A percentile compares a stretch with the other conserved stretches of the same genome.
These are phyloP conservation scores for Russula sp. DNA, from an alignment of 768 basidiomycete genomes.

Conservation along the genomic window DNA sequence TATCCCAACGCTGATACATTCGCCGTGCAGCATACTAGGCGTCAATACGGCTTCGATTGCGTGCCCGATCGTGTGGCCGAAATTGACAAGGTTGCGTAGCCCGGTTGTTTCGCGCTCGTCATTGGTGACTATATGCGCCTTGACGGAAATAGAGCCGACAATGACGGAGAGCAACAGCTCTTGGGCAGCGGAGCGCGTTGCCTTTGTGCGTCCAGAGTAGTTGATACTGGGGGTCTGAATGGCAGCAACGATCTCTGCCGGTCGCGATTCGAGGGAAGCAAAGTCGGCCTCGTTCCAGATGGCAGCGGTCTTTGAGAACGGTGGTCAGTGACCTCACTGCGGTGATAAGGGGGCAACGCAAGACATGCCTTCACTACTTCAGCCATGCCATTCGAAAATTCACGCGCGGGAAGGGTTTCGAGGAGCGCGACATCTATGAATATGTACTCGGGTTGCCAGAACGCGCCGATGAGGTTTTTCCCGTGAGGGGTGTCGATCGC, in stretches of 20 bases:
- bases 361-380: conserved; percentile 85
- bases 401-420: conserved; percentile 83
- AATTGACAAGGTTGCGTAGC: conserved; percentile 96
- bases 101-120: conserved; percentile 92
- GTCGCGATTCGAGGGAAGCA: conserved; percentile 76
- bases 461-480: conserved; percentile 97
- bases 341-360: background rate
- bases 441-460: conserved; percentile 96
- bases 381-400: conserved; percentile 99
- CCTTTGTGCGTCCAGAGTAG: conserved; percentile 49
- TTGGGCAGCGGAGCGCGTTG: conserved; percentile 68
- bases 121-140: conserved; percentile 93
- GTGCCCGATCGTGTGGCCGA: conserved; percentile 97
- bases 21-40: conserved; percentile 90
- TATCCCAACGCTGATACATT: conserved; percentile 95
- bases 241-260: conserved; percentile 80
- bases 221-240: conserved; percentile 65
- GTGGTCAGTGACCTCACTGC: background rate
- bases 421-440: conserved; percentile 97
- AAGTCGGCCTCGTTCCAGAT: conserved; percentile 96
- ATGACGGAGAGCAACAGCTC: conserved; percentile 86
- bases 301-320: conserved; percentile 76
- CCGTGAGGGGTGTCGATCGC: conserved; percentile 99
- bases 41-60: conserved; percentile 96
- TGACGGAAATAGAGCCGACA: conserved; percentile 88